Evolutionary conservation across 352 stramenopile genomes (phyloP), one percentile per base, ranked within the genome.

Genomic region (Halophytophthora polymorphica): DNA sequence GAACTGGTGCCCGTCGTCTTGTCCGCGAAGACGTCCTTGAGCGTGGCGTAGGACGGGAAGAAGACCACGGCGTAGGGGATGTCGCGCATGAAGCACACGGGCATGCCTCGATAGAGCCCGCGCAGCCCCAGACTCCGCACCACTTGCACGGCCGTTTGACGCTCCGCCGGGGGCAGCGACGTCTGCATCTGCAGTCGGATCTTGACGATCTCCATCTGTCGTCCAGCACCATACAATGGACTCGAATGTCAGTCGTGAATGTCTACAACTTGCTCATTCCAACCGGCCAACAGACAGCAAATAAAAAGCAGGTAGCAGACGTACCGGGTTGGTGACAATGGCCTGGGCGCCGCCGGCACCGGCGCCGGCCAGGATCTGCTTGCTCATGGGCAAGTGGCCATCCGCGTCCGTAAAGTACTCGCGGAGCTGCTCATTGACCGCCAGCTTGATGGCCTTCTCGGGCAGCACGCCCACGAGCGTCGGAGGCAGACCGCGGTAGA

Each of bases 31-130:
- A 59, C 41, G 41, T 68, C 62, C 35, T 84, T 71, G 2, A 95
- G 28, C 13, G 66, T 79, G 29, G 84, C 86, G 69, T 98, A 97
- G 35, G 75, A 61, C 7, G 92, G 88, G 69, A 98, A 98, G 70
- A 97, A 98, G 38, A 98, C 81, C 15, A 93, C 75, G 12, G 86
- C 88, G 75, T 98, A 98, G 19, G 90, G 88, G 37, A 98, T 83
- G 58, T 98, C 92, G 18, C 93, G 76, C 56, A 97, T 58, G 19
- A 97, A 71, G 47, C 89, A 97, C 23, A 93, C 88, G 8, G 59
- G 75, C 1, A 80, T 78, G 19, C 88, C 88, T 45, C 86, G 91
- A 76, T 97, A 97, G 25, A 97, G 57, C 0, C 88, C 88, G 6
- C 81, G 62, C 8, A 92, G n/a, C 0, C 88, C 88, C 15, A 96